Conservation (phyloP, 1,284 basidiomycete species). For the Bjerkandera adusta region DNA sequence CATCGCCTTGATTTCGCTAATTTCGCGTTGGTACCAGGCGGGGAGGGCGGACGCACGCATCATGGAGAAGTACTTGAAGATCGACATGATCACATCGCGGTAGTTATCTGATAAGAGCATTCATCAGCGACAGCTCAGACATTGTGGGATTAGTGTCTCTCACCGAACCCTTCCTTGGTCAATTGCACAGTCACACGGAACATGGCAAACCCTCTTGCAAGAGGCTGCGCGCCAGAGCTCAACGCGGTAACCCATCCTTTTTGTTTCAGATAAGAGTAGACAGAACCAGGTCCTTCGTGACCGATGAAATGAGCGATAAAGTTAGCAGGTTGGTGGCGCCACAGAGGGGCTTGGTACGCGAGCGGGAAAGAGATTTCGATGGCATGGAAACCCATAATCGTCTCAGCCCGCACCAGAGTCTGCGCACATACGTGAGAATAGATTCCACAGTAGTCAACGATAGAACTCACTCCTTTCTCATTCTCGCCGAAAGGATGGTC, state of each 20-base stretch:
- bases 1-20: conserved; percentile 70
- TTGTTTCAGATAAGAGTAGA: conserved; percentile 89
- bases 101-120: conserved; percentile 62
- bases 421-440: conserved; percentile 33
- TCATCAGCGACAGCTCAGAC: not conserved
- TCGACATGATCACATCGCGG: conserved; percentile 66
- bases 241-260: conserved; percentile 90
- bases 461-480: conserved; percentile 68
- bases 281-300: conserved; percentile 94
- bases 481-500: conserved; percentile 78
- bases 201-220: conserved; percentile 84
- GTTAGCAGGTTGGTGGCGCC: conserved; percentile 79
- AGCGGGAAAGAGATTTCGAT: conserved; percentile 90
- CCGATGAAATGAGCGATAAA: conserved; percentile 90
- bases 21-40: conserved; percentile 78
- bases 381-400: conserved; percentile 87
- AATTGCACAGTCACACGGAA: conserved; percentile 86
- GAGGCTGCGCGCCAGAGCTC: conserved; percentile 69
- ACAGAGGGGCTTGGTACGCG: conserved; percentile 79
- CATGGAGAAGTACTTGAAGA: conserved; percentile 89
- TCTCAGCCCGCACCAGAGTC: conserved; percentile 85
- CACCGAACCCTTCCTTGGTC: conserved; percentile 86
- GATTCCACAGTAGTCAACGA: not conserved
- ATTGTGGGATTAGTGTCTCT: conserved; percentile 29
- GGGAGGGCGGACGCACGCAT: conserved; percentile 72